Percentiles rank a stretch among this genome's conserved stretches.
Conservation (phyloP, 23 red algal genomes). For the Gracilaria domingensis region DNA sequence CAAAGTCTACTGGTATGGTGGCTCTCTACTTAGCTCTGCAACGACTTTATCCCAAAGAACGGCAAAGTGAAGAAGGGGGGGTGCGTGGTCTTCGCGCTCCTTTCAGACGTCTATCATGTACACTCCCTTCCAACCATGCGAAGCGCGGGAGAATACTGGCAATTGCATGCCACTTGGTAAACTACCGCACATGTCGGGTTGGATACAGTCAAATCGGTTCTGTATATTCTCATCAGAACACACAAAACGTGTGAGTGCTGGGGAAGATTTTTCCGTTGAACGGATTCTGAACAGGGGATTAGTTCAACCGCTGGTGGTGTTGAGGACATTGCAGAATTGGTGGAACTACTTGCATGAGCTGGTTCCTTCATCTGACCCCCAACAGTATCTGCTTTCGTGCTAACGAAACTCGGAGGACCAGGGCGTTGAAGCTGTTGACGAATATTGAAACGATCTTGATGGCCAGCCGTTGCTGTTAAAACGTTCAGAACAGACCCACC, state of each 20-base stretch:
- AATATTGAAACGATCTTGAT: conserved; percentile 25
- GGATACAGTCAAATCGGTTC: too few species aligned
- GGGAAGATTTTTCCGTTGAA: too few species aligned
- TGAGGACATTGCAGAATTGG: not conserved
- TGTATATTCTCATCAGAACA: too few species aligned
- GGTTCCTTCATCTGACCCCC: conserved; percentile 6
- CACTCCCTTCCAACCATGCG: too few species aligned
- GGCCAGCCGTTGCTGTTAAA: not conserved
- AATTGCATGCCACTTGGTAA: too few species aligned
- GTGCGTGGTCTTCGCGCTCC: not conserved
- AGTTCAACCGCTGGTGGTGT: not conserved
- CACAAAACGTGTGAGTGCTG: too few species aligned
- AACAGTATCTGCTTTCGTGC: not conserved
- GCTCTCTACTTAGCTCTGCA: conserved; percentile 27
- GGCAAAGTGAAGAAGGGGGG: conserved; percentile 20
- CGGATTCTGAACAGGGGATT: too few species aligned
- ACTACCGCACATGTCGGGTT: too few species aligned
- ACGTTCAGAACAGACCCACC: conserved; percentile 30
- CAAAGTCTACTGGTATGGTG: not conserved
- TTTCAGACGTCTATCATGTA: too few species aligned
- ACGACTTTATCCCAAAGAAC: conserved; percentile 19
- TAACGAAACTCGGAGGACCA: not conserved
- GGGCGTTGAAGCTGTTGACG: conserved; percentile 19
- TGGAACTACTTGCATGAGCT: not conserved
- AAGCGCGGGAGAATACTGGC: too few species aligned